These are phyloP conservation scores for Vitis rupestris DNA, from an alignment of 164 flowering plant genomes.

Conservation along the genomic window DNA sequence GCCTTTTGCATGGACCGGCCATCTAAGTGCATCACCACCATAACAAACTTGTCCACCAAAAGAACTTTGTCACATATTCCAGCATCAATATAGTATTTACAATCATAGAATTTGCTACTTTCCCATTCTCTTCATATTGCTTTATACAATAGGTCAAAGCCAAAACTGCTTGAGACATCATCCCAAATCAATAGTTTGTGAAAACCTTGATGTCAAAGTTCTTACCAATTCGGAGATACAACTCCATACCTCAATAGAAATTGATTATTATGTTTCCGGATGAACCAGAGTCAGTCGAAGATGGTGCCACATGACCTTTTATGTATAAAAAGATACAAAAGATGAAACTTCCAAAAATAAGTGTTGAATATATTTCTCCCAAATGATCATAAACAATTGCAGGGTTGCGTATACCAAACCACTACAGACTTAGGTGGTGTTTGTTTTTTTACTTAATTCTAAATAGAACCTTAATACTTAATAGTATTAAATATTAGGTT, in stretches of 20 bases:
- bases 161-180: conserved; percentile 99
- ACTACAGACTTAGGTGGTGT: conserved; percentile 86
- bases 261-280: conserved; percentile 84
- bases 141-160: conserved; percentile 93
- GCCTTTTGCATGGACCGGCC: no score
- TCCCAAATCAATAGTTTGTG: conserved; percentile 96
- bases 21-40: no score
- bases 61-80: conserved; percentile 46
- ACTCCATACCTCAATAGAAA: conserved; percentile 99
- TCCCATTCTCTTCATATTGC: conserved; percentile 88
- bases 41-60: no score
- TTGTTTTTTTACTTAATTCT: no score
- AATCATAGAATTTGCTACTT: conserved; percentile 86
- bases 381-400: conserved; percentile 86
- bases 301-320: conserved; percentile 96
- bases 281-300: conserved; percentile 92
- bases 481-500: no score
- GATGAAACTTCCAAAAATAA: conserved; percentile 86
- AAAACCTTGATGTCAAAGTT: conserved; percentile 93
- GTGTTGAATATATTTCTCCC: conserved; percentile 94
- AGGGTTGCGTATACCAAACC: conserved; percentile 94
- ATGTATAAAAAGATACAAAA: conserved; percentile 86
- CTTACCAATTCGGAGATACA: conserved; percentile 97
- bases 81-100: conserved; percentile 85
- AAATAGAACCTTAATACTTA: no score